Evolutionary conservation across 179 eudicot species (phyloP).

Genomic region (Vitellaria paradoxa): DNA sequence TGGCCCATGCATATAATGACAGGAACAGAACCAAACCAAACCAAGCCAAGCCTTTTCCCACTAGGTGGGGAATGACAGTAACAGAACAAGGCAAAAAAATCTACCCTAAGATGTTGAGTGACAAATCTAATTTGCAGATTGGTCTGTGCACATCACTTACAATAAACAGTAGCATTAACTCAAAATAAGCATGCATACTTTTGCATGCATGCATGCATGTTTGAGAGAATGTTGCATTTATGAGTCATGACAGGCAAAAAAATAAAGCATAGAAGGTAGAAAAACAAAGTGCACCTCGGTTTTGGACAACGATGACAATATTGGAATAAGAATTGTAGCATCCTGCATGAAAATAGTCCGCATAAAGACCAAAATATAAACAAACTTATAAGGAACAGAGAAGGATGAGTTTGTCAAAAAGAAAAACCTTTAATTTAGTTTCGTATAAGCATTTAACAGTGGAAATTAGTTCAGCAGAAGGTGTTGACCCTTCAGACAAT

Average conservation of each 20-base stretch:
- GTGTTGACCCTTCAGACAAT: constrained; percentile 67
- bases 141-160: not conserved
- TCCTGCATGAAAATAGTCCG: constrained; percentile 55
- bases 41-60: too few relatives aligned
- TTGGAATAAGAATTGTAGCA: constrained; percentile 78
- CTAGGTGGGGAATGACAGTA: too few relatives aligned
- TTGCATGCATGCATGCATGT: too few relatives aligned
- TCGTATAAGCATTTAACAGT: constrained; percentile 83
- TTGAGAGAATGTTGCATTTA: too few relatives aligned
- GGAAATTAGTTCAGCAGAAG: constrained; percentile 68
- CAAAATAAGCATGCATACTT: not conserved
- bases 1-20: too few relatives aligned
- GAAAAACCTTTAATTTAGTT: constrained; percentile 76
- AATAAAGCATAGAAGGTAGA: not conserved
- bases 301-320: constrained; percentile 76
- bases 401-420: not conserved
- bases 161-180: not conserved
- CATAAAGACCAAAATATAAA: constrained; percentile 16
- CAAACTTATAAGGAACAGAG: not conserved
- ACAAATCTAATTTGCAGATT: not conserved
- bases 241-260: not conserved
- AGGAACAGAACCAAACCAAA: too few relatives aligned
- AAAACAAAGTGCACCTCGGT: constrained; percentile 52
- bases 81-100: too few relatives aligned
- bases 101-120: not conserved